A percentile compares a stretch with the other conserved stretches of the same genome.
phyloP scores from a whole-genome alignment of 1,284 basidiomycete species.

The Cerrena zonata region DNA sequence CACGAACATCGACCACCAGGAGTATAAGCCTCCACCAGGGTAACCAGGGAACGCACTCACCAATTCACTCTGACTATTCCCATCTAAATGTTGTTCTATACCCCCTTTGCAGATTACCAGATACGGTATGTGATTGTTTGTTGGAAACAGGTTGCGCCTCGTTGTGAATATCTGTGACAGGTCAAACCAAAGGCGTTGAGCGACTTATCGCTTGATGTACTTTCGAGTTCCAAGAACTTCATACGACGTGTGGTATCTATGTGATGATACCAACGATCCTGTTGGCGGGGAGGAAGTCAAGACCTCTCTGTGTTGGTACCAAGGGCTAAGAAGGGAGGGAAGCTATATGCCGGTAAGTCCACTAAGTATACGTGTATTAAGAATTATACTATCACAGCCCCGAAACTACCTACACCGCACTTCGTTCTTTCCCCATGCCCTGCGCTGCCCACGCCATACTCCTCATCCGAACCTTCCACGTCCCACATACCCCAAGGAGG shows the following conservation, averaged over 20 bases:
- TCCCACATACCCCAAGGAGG: conserved; percentile 49
- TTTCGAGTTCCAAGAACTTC: conserved; percentile 34
- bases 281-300: conserved; percentile 59
- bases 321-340: conserved; percentile 51
- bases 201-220: conserved; percentile 41
- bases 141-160: neutral
- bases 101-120: conserved; percentile 55
- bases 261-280: conserved; percentile 33
- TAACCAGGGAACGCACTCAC: conserved; percentile 38
- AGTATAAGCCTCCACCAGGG: conserved; percentile 56
- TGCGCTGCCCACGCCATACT: conserved; percentile 31
- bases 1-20: conserved; percentile 44
- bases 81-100: conserved; percentile 61
- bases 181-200: conserved; percentile 60
- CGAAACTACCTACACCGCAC: conserved; percentile 51
- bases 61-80: conserved; percentile 40
- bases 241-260: conserved; percentile 62
- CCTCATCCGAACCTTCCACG: conserved; percentile 34
- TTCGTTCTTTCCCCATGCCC: conserved; percentile 52
- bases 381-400: conserved; percentile 34
- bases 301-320: conserved; percentile 58
- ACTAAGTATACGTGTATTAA: neutral
- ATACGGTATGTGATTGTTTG: conserved; percentile 42
- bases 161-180: conserved; percentile 34
- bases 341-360: conserved; percentile 49